Conservation (phyloP, 2,329 filamentous ascomycete species). For the Pseudonectria foliicola region DNA sequence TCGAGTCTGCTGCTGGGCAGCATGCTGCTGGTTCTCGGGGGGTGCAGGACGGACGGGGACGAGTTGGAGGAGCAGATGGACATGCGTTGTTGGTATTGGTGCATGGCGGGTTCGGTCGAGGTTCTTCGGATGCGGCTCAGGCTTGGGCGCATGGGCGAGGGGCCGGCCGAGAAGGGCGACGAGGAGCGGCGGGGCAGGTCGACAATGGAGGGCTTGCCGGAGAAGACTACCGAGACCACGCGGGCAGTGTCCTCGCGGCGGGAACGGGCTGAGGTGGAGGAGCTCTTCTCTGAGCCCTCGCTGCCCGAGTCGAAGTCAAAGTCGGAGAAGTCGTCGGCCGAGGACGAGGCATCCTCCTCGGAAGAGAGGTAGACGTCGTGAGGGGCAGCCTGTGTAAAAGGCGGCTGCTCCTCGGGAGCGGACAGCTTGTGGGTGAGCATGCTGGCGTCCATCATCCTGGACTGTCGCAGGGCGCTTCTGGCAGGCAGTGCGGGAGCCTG, state of each 20-base stretch:
- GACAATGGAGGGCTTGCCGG: constrained; percentile 52
- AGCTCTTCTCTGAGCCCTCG: constrained; percentile 23
- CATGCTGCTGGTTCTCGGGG: constrained; percentile 39
- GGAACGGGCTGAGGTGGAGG: constrained; percentile 24
- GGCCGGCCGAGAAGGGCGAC: constrained; percentile 32
- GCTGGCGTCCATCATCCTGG: constrained; percentile 33
- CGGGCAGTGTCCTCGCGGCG: constrained; percentile 51
- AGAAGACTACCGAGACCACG: constrained; percentile 51
- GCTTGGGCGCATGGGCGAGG: constrained; percentile 17
- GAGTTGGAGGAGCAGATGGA: constrained; percentile 29
- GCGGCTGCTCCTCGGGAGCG: constrained; percentile 23
- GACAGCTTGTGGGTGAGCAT: constrained; percentile 26
- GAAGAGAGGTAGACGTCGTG: constrained; percentile 59
- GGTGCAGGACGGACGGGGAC: constrained; percentile 23
- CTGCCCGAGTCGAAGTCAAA: constrained; percentile 42
- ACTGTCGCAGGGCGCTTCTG: constrained; percentile 43
- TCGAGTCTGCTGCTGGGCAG: constrained; percentile 25
- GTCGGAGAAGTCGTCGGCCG: constrained; percentile 53
- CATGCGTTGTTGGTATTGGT: constrained; percentile 26
- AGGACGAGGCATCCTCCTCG: constrained; percentile 58
- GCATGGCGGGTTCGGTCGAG: constrained; percentile 21
- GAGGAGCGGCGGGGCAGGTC: constrained; percentile 41
- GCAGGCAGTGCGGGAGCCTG: constrained; percentile 40
- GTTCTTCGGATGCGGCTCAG: constrained; percentile 22
- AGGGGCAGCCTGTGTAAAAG: constrained; percentile 36